Percentiles rank a stretch among this genome's conserved stretches.
Conservation (phyloP, 106 monocot species). For the Dendrobium officinale region DNA sequence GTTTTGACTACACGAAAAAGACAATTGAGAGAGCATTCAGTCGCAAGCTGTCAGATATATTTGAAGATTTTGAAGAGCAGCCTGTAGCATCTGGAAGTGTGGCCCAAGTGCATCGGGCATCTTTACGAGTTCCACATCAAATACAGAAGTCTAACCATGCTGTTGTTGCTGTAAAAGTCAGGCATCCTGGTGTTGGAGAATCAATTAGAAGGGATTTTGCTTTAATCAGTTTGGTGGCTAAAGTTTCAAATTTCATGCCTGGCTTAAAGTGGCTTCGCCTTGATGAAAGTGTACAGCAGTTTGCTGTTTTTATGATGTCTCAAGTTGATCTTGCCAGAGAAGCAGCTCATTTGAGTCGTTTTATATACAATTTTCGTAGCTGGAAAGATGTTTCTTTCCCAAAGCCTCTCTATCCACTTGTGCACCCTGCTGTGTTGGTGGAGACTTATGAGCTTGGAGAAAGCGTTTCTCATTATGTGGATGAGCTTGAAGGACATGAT, state of each 20-base stretch:
- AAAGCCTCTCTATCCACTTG: constrained; percentile 79
- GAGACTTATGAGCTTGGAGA: constrained; percentile 90
- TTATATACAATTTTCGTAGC: constrained; percentile 75
- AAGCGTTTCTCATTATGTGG: constrained; percentile 69
- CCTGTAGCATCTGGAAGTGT: constrained; percentile 90
- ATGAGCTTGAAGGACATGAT: constrained; percentile 50
- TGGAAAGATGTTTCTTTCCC: constrained; percentile 91
- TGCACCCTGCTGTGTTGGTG: constrained; percentile 88
- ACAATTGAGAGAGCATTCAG: constrained; percentile 78
- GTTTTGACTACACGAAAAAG: constrained; percentile 53
- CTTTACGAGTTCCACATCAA: constrained; percentile 39
- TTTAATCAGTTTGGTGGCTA: constrained; percentile 70
- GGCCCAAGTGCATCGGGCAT: constrained; percentile 87
- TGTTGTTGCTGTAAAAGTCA: constrained; percentile 81
- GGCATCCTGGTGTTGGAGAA: constrained; percentile 87
- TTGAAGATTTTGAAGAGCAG: constrained; percentile 75
- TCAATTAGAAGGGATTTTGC: constrained; percentile 71
- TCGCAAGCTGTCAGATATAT: constrained; percentile 63
- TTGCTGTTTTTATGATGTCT: constrained; percentile 94
- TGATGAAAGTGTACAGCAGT: constrained; percentile 88
- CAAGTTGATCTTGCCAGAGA: constrained; percentile 93
- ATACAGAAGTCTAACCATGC: constrained; percentile 33
- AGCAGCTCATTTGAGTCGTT: constrained; percentile 81
- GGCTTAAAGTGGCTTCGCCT: constrained; percentile 78
- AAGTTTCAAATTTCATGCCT: constrained; percentile 60